phyloP scores from a whole-genome alignment of 345 rosid species.

The Firmiana major region DNA sequence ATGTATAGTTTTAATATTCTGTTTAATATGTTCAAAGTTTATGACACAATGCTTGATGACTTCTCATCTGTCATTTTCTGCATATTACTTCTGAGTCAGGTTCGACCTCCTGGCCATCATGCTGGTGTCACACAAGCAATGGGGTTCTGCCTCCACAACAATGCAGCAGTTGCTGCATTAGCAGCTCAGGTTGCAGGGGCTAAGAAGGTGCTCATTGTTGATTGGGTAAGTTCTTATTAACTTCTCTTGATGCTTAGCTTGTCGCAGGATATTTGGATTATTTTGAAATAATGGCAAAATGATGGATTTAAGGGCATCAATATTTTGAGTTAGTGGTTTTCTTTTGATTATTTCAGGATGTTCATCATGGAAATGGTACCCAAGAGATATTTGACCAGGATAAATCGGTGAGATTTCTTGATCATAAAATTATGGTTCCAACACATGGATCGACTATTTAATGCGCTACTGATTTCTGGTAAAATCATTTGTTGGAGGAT shows the following conservation, averaged over 20 bases:
- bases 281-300: not conserved
- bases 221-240: conserved; percentile 60
- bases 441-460: not conserved
- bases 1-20: conserved; percentile 21
- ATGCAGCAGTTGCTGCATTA: conserved; percentile 95
- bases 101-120: conserved; percentile 99
- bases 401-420: conserved; percentile 65
- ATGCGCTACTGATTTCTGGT: not conserved
- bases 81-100: conserved; percentile 40
- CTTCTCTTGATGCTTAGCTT: conserved; percentile 23
- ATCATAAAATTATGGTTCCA: not conserved
- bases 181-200: conserved; percentile 94
- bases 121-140: conserved; percentile 88
- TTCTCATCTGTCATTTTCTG: not conserved
- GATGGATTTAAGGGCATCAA: not conserved
- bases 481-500: conserved; percentile 18
- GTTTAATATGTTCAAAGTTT: not conserved
- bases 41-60: not conserved
- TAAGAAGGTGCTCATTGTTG: conserved; percentile 86
- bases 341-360: conserved; percentile 63
- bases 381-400: conserved; percentile 88
- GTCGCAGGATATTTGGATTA: not conserved
- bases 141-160: conserved; percentile 99
- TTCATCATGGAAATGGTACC: conserved; percentile 98
- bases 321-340: not conserved